These are phyloP conservation scores for Kodamaea plutei DNA, from an alignment of 1,139 yeast species.

Conservation along the genomic window DNA sequence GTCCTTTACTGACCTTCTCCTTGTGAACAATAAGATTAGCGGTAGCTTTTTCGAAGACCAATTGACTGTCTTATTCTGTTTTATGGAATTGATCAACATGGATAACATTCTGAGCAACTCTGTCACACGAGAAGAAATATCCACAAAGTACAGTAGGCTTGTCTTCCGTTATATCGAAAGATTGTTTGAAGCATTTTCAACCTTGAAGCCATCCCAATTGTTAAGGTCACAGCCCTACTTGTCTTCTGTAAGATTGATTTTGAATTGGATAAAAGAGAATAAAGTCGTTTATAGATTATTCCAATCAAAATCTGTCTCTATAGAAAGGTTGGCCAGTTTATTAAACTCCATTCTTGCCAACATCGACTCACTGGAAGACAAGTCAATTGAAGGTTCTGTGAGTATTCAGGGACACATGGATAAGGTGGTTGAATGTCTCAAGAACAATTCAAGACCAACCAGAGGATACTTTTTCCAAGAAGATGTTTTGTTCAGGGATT, in stretches of 20 bases:
- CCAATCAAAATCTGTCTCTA: conserved; percentile 26
- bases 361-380: conserved; percentile 3
- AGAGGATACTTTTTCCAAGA: conserved; percentile 57
- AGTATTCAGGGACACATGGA: conserved; percentile 4
- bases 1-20: conserved; percentile 8
- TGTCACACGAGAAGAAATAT: conserved; percentile 7
- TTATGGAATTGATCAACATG: conserved; percentile 14
- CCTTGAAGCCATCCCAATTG: conserved; percentile 14
- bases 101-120: conserved; percentile 7
- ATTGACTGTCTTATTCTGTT: conserved; percentile 22
- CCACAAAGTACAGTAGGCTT: conserved; percentile 19
- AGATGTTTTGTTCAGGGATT: conserved; percentile 61
- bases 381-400: conserved; percentile 3
- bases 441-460: conserved; percentile 22
- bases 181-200: conserved; percentile 21
- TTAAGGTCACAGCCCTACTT: conserved; percentile 14
- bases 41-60: conserved; percentile 20
- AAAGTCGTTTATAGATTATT: conserved; percentile 36
- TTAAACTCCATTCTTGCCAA: conserved; percentile 16
- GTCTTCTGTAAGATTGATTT: conserved; percentile 41
- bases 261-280: conserved; percentile 52
- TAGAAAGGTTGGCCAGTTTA: conserved; percentile 29
- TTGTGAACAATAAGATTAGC: conserved; percentile 7
- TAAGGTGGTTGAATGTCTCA: conserved; percentile 10
- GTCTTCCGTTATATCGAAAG: conserved; percentile 32